Base-by-base conservation (phyloP, 108 stramenopile species). In the Asterionellopsis glacialis region DNA sequence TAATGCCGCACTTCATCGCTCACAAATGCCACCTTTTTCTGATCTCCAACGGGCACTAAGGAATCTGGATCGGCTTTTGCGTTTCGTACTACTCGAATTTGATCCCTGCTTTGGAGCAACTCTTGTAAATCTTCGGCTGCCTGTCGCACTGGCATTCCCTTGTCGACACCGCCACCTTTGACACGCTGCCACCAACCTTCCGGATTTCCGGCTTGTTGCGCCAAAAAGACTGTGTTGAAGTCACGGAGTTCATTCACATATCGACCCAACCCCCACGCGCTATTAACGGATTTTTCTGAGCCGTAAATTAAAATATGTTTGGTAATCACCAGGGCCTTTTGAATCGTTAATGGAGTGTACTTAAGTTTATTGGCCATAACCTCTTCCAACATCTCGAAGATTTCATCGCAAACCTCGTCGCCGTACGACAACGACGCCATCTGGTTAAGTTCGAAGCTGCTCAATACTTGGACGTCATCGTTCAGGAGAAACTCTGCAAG, bases 111-210 rank as follows among this genome's bases (percentile, higher is more conserved):
- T 18, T 42, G 41, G n/a, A 85, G 40, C 18, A 85, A 45, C 38
- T 52, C 6, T 38, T 50, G 21, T 0, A 85, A 51, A 10, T 33
- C 27, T 39, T 63, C 45, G 22, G 84, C 80, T 16, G 69, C 72
- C 26, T 85, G 68, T 51, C 84, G 71, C 4, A 81, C 74, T 5
- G 80, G 80, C 23, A 71, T 66, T 14, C 80, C 84, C 50, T 62
- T 69, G 48, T 85, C 84, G 43, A 85, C 84, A 15, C 63, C 74
- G 16, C 84, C 84, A 11, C 84, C 84, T 61, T 85, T 75, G 42
- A 85, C 9, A 7, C 56, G 55, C 15, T 73, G 57, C 11, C 70
- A 65, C 33, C 73, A 66, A 11, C 58, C 69, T 18, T 23, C 48
- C 1, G 73, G 43, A 16, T 68, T 67, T 24, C 63, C 52, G 43